Evolutionary conservation across 371 early-diverging fungal genomes (phyloP).

Genomic region (Zychaea mexicana): DNA sequence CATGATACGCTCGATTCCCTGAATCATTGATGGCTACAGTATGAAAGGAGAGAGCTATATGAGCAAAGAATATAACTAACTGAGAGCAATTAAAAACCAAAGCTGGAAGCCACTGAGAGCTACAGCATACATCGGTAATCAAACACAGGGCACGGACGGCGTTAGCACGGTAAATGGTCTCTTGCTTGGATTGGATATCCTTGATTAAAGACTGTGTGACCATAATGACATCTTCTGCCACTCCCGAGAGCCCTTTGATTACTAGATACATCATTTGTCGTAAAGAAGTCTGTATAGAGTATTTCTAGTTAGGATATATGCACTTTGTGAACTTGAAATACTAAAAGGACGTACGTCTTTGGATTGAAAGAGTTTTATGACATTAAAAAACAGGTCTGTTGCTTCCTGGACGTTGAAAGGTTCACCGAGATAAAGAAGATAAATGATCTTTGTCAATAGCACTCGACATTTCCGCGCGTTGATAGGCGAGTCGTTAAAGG

Average conservation of each 20-base stretch:
- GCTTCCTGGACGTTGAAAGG: slow-evolving; percentile 90
- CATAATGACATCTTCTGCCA: slow-evolving; percentile 97
- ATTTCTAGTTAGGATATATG: not conserved
- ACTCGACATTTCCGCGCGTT: slow-evolving; percentile 92
- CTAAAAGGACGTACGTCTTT: slow-evolving; percentile 76
- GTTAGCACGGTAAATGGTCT: slow-evolving; percentile 90
- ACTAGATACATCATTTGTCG: slow-evolving; percentile 97
- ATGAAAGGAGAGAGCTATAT: not conserved
- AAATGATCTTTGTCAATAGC: slow-evolving; percentile 91
- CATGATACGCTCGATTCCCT: slow-evolving; percentile 93
- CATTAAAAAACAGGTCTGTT: slow-evolving; percentile 96
- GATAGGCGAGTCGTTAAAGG: slow-evolving; percentile 96
- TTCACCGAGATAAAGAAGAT: slow-evolving; percentile 90
- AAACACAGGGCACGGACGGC: slow-evolving; percentile 95
- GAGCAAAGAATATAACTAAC: not conserved
- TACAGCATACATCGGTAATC: slow-evolving; percentile 96
- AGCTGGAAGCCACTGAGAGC: no score
- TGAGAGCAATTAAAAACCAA: no score
- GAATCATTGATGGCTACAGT: slow-evolving; percentile 86
- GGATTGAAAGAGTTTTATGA: slow-evolving; percentile 96
- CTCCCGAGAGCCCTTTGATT: slow-evolving; percentile 93
- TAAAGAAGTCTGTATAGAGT: slow-evolving; percentile 80
- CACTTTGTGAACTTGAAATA: not conserved
- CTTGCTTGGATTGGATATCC: slow-evolving; percentile 94
- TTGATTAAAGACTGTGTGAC: slow-evolving; percentile 94